Conservation (phyloP, 176 grass and related monocot species). For the Aegilops umbellulata region DNA sequence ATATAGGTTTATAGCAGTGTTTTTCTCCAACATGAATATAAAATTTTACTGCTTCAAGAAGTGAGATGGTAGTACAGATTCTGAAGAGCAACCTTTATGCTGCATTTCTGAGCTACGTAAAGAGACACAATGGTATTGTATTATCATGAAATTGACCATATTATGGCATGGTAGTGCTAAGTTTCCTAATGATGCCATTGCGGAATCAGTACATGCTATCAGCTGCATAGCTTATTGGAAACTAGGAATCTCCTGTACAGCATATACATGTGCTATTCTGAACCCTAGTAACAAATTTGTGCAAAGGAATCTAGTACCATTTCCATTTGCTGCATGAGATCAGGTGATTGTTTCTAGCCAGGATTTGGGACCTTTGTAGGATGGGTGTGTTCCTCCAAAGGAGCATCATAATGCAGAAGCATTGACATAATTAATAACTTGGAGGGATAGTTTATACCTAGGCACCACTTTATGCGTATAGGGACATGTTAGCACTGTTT, state of each 20-base stretch:
- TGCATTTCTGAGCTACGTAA: conserved; percentile 4
- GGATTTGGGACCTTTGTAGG: background rate
- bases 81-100: conserved; percentile 20
- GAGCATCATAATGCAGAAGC: background rate
- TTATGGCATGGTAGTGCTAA: conserved; percentile 1
- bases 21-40: background rate
- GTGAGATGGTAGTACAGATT: background rate
- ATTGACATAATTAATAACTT: background rate
- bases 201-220: background rate
- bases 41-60: conserved; percentile 3
- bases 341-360: background rate
- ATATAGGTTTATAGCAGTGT: background rate
- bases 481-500: background rate
- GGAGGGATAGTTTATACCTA: background rate
- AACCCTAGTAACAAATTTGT: background rate
- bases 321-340: conserved; percentile 9
- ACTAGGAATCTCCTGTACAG: background rate
- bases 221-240: background rate
- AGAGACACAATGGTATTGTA: background rate
- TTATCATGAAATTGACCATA: background rate
- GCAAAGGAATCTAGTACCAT: conserved; percentile 10
- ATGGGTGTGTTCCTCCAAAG: background rate
- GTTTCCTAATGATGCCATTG: background rate
- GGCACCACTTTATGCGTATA: background rate
- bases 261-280: conserved; percentile 1